A percentile compares a stretch with the other conserved stretches of the same genome.
Evolutionary conservation across 805 yeast genomes (phyloP).

Genomic region (Candida golubevii): DNA sequence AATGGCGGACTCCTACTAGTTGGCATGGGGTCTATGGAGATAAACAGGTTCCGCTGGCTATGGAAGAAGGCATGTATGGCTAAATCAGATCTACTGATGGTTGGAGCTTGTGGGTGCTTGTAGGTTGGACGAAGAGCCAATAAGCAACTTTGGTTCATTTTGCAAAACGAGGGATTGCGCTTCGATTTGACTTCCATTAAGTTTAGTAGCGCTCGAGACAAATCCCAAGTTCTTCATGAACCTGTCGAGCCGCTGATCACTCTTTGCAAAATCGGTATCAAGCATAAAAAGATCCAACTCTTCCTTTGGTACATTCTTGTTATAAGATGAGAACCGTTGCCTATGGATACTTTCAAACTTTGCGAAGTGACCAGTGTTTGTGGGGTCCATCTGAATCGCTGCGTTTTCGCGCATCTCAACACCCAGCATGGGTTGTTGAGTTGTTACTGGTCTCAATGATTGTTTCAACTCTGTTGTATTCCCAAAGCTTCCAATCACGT

Average conservation of each 20-base stretch:
- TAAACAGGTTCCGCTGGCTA: slow-evolving; percentile 57
- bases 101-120: no score
- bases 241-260: slow-evolving; percentile 11
- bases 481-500: slow-evolving; percentile 1
- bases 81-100: slow-evolving; percentile 16
- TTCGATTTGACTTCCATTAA: no score
- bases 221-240: slow-evolving; percentile 15
- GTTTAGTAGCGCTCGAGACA: slow-evolving; percentile 1
- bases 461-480: neutral
- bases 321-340: slow-evolving; percentile 1
- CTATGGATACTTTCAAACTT: neutral
- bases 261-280: slow-evolving; percentile 13
- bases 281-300: slow-evolving; percentile 16
- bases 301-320: slow-evolving; percentile 5
- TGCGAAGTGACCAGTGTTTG: neutral
- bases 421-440: neutral
- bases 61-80: slow-evolving; percentile 76
- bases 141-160: no score
- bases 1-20: slow-evolving; percentile 60
- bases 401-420: neutral
- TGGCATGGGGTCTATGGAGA: slow-evolving; percentile 87
- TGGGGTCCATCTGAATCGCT: neutral
- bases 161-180: no score
- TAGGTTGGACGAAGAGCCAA: no score
- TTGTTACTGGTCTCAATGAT: neutral